Base-by-base conservation (phyloP, 2,329 filamentous ascomycete genomes). In the Grosmannia huntii region DNA sequence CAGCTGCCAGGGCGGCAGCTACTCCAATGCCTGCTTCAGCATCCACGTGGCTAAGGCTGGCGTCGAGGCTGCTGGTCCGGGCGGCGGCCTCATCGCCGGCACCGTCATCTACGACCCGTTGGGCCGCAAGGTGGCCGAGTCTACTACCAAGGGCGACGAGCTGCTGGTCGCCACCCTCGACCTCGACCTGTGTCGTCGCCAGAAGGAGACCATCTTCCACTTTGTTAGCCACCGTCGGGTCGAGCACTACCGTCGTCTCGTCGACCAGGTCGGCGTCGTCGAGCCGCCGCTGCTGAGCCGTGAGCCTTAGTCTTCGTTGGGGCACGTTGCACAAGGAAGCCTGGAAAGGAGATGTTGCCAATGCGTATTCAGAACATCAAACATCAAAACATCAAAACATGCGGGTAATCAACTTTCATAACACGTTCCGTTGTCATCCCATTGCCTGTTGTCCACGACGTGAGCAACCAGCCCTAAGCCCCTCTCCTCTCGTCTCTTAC, bases 1-100 rank as follows among this genome's bases (percentile, higher is more conserved):
- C 23, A 72, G 75, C 25, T 73, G 76, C 70, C 75, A 78, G 65
- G 69, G 71, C 3, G 75, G 78, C 57, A 74, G 71, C 60, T 80
- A 80, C 65, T 75, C 75, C 65, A 78, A 80, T 62, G 71, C 72
- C n/a, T 76, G 73, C 60, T 80, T 77, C 64, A 73, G 71, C 44
- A 71, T 80, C 57, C 70, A 69, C 55, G 70, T 73, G 2, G 76
- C 74, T 23, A 74, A 76, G 58, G 75, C 73, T 46, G 77, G 77
- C 5, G 58, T 73, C 14, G 77, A 80, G 63, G 76, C 79, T 64
- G 48, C 51, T 10, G 62, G 61, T 4, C 28, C 61, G n/a, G 75
- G 75, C n/a, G 70, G 74, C 56, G 60, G 60, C 19, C 67, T 80
- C 57, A 77, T 80, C 54, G 76, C 68, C 7, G 76, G 75, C 5